phyloP scores from a whole-genome alignment of 2,329 filamentous ascomycete species.

The Fusarium haematococcum region DNA sequence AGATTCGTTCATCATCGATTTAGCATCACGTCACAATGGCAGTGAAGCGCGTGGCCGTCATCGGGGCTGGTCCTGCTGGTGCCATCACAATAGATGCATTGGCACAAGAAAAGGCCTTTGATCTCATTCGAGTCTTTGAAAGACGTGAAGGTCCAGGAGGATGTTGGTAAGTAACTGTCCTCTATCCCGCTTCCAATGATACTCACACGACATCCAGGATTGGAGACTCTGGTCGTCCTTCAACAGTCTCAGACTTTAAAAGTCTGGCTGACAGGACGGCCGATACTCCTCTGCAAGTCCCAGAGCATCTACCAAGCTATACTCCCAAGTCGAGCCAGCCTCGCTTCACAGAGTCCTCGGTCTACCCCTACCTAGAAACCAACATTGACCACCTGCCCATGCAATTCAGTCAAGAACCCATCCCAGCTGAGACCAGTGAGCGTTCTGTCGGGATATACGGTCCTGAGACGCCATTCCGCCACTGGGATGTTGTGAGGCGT shows the following conservation, averaged over 20 bases:
- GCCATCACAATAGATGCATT: conserved; percentile 71
- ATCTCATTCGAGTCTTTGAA: conserved; percentile 71
- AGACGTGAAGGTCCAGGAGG: conserved; percentile 68
- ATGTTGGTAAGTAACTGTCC: conserved; percentile 61
- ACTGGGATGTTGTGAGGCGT: conserved; percentile 66
- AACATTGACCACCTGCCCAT: conserved; percentile 71
- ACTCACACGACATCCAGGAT: conserved; percentile 50
- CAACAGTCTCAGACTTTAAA: conserved; percentile 58
- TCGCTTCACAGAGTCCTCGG: conserved; percentile 67
- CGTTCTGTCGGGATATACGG: conserved; percentile 59
- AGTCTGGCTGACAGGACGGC: conserved; percentile 61
- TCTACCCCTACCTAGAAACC: conserved; percentile 73
- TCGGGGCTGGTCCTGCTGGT: conserved; percentile 70
- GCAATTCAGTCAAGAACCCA: conserved; percentile 68
- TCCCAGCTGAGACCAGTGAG: conserved; percentile 54
- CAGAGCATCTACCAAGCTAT: conserved; percentile 59
- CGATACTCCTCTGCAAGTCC: conserved; percentile 61
- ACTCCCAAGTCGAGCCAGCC: conserved; percentile 56
- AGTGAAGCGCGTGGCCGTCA: conserved; percentile 62
- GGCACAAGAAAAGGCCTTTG: conserved; percentile 67
- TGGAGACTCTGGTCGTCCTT: conserved; percentile 51
- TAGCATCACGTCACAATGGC: neutral
- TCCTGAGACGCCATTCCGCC: conserved; percentile 68
- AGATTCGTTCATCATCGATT: neutral
- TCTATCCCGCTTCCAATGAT: neutral